A percentile compares a stretch with the other conserved stretches of the same genome.
phyloP scores from a whole-genome alignment of 441 rosid genomes.

The Syzygium syzygioides region DNA sequence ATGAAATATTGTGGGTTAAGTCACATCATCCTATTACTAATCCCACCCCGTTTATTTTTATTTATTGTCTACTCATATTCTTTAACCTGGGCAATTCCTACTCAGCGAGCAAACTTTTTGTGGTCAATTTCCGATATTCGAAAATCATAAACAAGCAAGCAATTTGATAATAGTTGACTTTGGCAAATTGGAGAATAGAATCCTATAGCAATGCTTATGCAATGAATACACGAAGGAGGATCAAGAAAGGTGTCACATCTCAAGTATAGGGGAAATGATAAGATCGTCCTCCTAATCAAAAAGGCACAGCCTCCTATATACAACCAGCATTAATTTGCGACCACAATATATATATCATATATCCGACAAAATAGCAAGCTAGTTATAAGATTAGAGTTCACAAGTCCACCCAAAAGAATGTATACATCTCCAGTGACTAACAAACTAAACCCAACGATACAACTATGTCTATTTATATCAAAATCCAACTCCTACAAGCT shows the following conservation, averaged over 20 bases:
- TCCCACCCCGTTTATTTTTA: background rate
- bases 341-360: background rate
- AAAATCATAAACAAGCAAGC: too few species aligned
- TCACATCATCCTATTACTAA: background rate
- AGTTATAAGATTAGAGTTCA: background rate
- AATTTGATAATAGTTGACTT: background rate
- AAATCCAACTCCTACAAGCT: background rate
- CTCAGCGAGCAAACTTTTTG: background rate
- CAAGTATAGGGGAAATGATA: background rate
- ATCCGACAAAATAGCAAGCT: background rate
- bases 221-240: background rate
- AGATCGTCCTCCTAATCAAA: background rate
- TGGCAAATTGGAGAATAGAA: background rate
- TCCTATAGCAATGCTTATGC: background rate
- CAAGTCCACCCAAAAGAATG: background rate
- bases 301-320: rapidly evolving
- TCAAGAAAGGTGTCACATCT: background rate
- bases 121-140: background rate
- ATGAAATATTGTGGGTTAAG: background rate
- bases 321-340: rapidly evolving
- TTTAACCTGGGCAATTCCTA: background rate
- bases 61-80: too few species aligned
- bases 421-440: background rate
- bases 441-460: background rate
- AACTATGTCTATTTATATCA: too few species aligned